phyloP scores from a whole-genome alignment of 1,139 yeast species.

The Pichia sp. region DNA sequence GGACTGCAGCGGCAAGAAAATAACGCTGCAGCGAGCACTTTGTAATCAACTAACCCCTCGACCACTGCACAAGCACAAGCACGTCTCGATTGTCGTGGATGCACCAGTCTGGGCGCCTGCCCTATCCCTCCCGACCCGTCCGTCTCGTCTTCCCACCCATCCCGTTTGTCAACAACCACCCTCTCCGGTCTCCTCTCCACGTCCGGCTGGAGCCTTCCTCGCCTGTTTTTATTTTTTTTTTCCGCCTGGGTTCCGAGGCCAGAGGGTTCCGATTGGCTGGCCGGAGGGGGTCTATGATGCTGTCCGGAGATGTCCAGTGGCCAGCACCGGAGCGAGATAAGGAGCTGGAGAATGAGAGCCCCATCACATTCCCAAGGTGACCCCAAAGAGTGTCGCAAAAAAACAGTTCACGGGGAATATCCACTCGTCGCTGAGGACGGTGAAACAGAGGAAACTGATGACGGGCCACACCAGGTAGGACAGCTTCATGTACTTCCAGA shows the following conservation, averaged over 20 bases:
- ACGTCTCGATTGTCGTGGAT: too few relatives aligned
- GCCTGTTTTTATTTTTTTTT: background rate
- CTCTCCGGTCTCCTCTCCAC: background rate
- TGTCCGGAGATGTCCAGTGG: background rate
- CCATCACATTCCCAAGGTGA: slow-evolving; percentile 35
- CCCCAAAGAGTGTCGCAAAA: slow-evolving; percentile 54
- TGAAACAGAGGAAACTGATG: slow-evolving; percentile 48
- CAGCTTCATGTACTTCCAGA: slow-evolving; percentile 45
- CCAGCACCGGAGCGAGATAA: background rate
- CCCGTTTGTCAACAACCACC: background rate
- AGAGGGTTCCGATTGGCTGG: slow-evolving; percentile 3
- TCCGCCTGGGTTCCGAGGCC: background rate
- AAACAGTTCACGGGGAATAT: slow-evolving; percentile 56
- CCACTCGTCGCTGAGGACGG: slow-evolving; percentile 40
- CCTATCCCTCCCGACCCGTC: background rate
- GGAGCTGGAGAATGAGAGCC: too few relatives aligned
- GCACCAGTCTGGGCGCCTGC: background rate
- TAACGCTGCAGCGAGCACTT: too few relatives aligned
- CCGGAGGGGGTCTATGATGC: background rate
- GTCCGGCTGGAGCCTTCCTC: background rate
- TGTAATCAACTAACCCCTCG: too few relatives aligned
- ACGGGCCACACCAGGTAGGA: slow-evolving; percentile 60
- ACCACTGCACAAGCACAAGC: too few relatives aligned
- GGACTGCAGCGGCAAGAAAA: too few relatives aligned
- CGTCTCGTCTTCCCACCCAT: background rate